Evolutionary conservation across 1,284 basidiomycete species (phyloP), one percentile per base, ranked within the genome.

Genomic region (Cryptococcus sp.): DNA sequence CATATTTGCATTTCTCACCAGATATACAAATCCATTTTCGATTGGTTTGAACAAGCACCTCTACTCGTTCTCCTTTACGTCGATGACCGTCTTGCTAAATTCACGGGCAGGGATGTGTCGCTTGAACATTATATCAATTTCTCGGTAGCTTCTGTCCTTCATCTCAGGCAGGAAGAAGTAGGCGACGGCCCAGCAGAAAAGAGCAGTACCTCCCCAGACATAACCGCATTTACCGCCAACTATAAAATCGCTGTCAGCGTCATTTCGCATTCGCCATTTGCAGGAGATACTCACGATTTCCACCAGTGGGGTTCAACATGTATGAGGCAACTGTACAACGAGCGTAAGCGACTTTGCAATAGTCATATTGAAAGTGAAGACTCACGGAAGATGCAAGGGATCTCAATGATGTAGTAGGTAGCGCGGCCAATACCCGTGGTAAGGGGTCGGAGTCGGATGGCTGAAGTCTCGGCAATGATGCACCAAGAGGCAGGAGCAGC

Each of bases 101-200:
- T 76, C 66, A 40, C 77, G 63, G 1, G 77, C 73, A 11, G 66
- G 55, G 22, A 71, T 63, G 50, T 66, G 63, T 42, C 65, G 63
- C 65, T 72, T 70, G 61, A 78, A 78, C 22, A 78, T 65, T 15
- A 77, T 60, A 57, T 78, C 76, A 27, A 78, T 65, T 40, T 77
- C 71, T 35, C 70, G 69, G 65, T 71, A 75, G 1, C 73, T 72
- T 20, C 75, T 60, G 39, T 70, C 75, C 58, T 71, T 73, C 22
- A 77, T 66, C 60, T 81, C 79, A 17, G 80, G 80, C 1, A 80
- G 62, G 43, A 67, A 65, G 70, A 75, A 75, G 62, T 60, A 75
- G 49, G 68, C 61, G 40, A 57, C 25, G 50, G 67, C 43, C 30
- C 61, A 54, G 45, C 55, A 52, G 50, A 60, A 17, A 23, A 59